Conservation (phyloP, 2,329 filamentous ascomycete genomes). For the Sphaerulina vaccinii region DNA sequence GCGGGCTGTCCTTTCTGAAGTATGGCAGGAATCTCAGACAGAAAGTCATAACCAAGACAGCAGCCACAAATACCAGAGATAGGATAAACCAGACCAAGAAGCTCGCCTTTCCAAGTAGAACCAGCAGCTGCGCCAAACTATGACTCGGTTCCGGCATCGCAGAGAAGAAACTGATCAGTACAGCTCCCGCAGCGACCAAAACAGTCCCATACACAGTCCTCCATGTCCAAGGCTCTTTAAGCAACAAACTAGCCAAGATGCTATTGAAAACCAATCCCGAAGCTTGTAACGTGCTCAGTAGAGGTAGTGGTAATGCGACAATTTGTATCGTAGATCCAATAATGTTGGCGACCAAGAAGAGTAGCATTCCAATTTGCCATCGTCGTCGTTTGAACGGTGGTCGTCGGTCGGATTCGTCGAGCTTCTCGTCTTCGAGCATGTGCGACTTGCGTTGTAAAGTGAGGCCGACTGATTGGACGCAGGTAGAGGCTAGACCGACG, state of each 20-base stretch:
- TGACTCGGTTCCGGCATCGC: constrained; percentile 92
- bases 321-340: constrained; percentile 96
- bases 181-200: constrained; percentile 82
- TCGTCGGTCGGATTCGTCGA: constrained; percentile 70
- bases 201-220: constrained; percentile 90
- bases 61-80: constrained; percentile 69
- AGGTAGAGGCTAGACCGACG: constrained; percentile 89
- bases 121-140: constrained; percentile 75
- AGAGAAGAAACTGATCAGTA: constrained; percentile 89
- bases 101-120: constrained; percentile 67
- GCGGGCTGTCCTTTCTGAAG: constrained; percentile 35
- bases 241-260: constrained; percentile 88
- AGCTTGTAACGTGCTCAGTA: constrained; percentile 91
- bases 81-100: constrained; percentile 89
- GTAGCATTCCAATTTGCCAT: constrained; percentile 95
- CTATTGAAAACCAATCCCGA: constrained; percentile 98
- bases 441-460: constrained; percentile 98
- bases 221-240: constrained; percentile 89
- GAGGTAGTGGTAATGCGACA: constrained; percentile 87
- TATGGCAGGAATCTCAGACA: constrained; percentile 38
- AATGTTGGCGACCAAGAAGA: constrained; percentile 94
- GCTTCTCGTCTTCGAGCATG: constrained; percentile 94
- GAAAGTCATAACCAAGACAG: constrained; percentile 64
- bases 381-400: constrained; percentile 85
- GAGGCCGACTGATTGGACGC: constrained; percentile 89